phyloP scores from a whole-genome alignment of 495 filamentous ascomycete genomes.

The Opeltia flavorubescens region DNA sequence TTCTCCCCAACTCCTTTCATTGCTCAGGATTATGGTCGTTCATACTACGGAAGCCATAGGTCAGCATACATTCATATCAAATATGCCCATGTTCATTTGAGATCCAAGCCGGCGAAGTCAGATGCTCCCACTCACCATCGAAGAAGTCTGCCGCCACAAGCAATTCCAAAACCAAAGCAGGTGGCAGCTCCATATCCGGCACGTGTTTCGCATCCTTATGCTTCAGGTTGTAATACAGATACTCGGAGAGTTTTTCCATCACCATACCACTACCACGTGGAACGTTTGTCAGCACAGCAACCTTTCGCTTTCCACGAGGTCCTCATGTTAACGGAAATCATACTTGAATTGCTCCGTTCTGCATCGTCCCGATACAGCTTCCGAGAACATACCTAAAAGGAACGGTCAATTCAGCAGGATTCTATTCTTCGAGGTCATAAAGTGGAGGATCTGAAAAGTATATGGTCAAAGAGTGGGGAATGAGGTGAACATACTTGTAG shows the following conservation, averaged over 20 bases:
- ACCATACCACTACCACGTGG: constrained; percentile 47
- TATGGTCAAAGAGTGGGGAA: not conserved
- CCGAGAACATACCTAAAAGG: constrained; percentile 49
- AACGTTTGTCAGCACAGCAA: no score
- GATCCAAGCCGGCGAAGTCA: no score
- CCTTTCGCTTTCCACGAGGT: no score
- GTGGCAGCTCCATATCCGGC: constrained; percentile 77
- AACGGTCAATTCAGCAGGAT: not conserved
- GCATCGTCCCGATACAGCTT: constrained; percentile 52
- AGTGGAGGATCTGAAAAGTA: not conserved
- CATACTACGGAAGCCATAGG: no score
- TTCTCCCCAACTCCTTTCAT: no score
- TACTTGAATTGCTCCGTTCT: constrained; percentile 61
- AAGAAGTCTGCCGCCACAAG: constrained; percentile 72
- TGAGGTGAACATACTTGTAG: constrained; percentile 41
- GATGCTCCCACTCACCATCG: constrained; percentile 21
- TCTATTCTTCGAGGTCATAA: not conserved
- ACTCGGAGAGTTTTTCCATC: constrained; percentile 83
- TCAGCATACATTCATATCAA: no score
- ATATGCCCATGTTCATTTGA: no score
- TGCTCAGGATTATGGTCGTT: no score
- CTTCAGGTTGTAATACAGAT: constrained; percentile 81
- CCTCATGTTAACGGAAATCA: no score
- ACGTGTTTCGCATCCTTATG: constrained; percentile 62
- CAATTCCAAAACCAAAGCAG: constrained; percentile 64